These are phyloP conservation scores for Pseudocercospora fuligena DNA, from an alignment of 2,329 filamentous ascomycete genomes.

Conservation along the genomic window DNA sequence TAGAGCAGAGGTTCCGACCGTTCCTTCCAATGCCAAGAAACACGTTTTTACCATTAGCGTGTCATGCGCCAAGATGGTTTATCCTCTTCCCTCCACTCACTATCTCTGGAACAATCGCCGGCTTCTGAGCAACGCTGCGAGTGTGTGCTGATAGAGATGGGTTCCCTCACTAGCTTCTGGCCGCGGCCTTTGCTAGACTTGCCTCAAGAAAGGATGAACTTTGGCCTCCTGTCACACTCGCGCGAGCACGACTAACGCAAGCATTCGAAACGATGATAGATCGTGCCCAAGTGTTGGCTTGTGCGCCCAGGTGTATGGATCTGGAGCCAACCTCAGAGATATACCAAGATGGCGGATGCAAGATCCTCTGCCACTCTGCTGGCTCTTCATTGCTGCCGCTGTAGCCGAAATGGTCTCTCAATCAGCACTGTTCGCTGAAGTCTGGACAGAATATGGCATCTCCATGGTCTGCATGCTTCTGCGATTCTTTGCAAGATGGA, in stretches of 20 bases:
- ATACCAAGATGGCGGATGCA: background rate
- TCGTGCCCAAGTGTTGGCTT: slow-evolving; percentile 1
- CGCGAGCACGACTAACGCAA: background rate
- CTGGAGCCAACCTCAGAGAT: background rate
- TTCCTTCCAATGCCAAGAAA: too few relatives aligned
- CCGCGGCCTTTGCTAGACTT: background rate
- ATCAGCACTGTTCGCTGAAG: slow-evolving; percentile 19
- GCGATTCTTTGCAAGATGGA: slow-evolving; percentile 24
- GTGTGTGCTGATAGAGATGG: background rate
- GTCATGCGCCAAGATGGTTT: too few relatives aligned
- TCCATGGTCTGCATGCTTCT: slow-evolving; percentile 18
- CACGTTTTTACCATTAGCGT: too few relatives aligned
- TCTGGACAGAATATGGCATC: slow-evolving; percentile 25
- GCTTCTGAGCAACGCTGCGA: background rate
- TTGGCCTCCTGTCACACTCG: background rate
- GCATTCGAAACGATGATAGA: background rate
- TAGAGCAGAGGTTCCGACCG: too few relatives aligned
- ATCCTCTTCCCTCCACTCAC: background rate
- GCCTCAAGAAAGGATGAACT: background rate
- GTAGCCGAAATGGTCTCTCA: background rate
- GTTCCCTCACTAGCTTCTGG: background rate
- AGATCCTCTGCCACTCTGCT: background rate
- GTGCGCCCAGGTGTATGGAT: background rate
- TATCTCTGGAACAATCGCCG: background rate
- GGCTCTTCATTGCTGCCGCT: background rate